Base-by-base conservation (phyloP, 2,329 filamentous ascomycete species). In the Fusarium tricinctum region DNA sequence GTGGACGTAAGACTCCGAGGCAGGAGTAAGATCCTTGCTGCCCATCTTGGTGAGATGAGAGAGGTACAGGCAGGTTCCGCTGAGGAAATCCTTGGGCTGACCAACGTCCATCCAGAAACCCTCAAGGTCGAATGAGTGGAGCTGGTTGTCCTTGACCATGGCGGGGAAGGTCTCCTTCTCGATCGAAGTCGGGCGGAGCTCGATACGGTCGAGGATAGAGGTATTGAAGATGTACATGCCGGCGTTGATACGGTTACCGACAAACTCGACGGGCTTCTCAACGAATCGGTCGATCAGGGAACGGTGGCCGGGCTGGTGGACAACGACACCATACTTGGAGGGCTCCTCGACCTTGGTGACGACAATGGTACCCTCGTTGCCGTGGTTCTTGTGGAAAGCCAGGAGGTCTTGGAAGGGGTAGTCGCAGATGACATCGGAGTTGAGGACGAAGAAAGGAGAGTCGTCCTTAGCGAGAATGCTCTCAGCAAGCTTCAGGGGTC, bases 91-190 rank as follows among this genome's bases (percentile, higher is more conserved):
- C 85, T 98, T 99, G 74, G 95, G 95, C 83, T 99, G 95, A 75
- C 95, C 95, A 70, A 99, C 93, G 75, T 98, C 95, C 95, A 98
- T 98, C 95, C 95, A 98, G 89, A 97, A 98, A 74, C 95, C 94
- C 73, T 97, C 94, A 30, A 98, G 89, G 78, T 98, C 95, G 78
- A 97, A 97, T 3, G 93, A 97, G 86, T 98, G 95, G 68, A 98
- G 85, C 81, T 95, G 88, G 70, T 93, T 93, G 75, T 97, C 95
- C 75, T 87, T 89, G 82, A 92, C 92, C 80, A 98, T 96, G 74
- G 93, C 89, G 46, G 95, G 95, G 92, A 99, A 99, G 33, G 94
- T 97, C 85, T 98, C 96, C 84, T 98, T 95, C 84, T 99, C 95
- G 78, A 98, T 99, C 8, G 94, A 97, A 50, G 95, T 98, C 42